Evolutionary conservation across 2,329 filamentous ascomycete genomes (phyloP).

Genomic region (Zymoseptoria brevis): DNA sequence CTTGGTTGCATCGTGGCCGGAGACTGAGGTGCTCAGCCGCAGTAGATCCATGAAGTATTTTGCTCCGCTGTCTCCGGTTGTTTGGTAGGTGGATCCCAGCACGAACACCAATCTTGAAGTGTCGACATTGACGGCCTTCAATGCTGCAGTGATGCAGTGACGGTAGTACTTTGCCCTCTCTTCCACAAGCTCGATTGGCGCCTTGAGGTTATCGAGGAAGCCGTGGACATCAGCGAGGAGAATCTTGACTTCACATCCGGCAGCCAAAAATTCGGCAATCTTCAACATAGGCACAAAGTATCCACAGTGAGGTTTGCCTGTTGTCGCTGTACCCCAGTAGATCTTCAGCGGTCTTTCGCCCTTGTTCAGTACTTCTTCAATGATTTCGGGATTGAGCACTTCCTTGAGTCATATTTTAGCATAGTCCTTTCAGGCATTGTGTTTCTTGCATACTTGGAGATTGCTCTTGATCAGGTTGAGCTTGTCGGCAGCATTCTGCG

Average conservation of each 20-base stretch:
- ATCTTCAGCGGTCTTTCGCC: slow-evolving; percentile 65
- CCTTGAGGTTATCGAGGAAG: slow-evolving; percentile 53
- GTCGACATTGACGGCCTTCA: slow-evolving; percentile 70
- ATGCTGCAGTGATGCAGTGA: slow-evolving; percentile 62
- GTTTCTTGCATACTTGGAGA: slow-evolving; percentile 11
- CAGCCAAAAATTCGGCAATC: slow-evolving; percentile 76
- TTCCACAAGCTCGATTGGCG: slow-evolving; percentile 79
- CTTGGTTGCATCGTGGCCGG: slow-evolving; percentile 76
- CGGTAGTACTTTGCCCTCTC: slow-evolving; percentile 78
- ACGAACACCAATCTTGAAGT: slow-evolving; percentile 76
- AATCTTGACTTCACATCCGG: slow-evolving; percentile 61
- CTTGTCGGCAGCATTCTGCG: slow-evolving; percentile 46
- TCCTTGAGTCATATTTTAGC: slow-evolving; percentile 44
- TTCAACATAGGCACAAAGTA: slow-evolving; percentile 88
- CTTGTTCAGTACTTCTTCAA: slow-evolving; percentile 61
- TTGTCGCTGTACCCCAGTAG: slow-evolving; percentile 85
- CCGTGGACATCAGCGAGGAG: slow-evolving; percentile 49
- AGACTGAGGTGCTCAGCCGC: slow-evolving; percentile 61
- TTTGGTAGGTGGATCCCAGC: slow-evolving; percentile 53
- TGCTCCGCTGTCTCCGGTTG: slow-evolving; percentile 58
- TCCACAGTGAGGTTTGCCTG: slow-evolving; percentile 78
- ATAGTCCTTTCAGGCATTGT: slow-evolving; percentile 33
- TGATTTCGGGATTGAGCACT: slow-evolving; percentile 75
- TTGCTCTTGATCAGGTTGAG: slow-evolving; percentile 72
- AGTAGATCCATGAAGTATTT: slow-evolving; percentile 85